These are phyloP conservation scores for Lachancea nothofagi DNA, from an alignment of 805 yeast genomes.

Conservation along the genomic window DNA sequence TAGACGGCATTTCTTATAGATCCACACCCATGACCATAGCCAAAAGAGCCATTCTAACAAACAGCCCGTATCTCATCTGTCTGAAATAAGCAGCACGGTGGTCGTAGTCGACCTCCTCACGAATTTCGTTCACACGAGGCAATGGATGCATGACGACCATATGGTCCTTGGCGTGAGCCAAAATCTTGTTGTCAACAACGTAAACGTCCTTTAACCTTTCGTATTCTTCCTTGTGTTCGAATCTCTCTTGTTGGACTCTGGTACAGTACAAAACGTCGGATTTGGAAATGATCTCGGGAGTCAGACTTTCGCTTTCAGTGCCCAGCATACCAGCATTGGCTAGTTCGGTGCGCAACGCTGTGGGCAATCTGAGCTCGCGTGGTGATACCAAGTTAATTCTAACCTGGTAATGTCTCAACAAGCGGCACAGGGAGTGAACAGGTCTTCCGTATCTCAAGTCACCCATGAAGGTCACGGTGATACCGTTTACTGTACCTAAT, in stretches of 20 bases:
- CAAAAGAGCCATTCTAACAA: constrained; percentile 96
- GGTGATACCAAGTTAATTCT: constrained; percentile 91
- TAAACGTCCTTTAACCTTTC: constrained; percentile 86
- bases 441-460: constrained; percentile 98
- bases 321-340: constrained; percentile 61
- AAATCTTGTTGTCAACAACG: constrained; percentile 85
- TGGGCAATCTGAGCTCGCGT: constrained; percentile 78
- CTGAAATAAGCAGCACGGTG: constrained; percentile 99
- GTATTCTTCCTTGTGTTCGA: constrained; percentile 67
- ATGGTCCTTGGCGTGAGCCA: constrained; percentile 91
- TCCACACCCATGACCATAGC: constrained; percentile 98
- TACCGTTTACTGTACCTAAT: constrained; percentile 96
- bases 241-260: constrained; percentile 96
- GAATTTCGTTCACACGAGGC: constrained; percentile 94
- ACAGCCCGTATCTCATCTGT: constrained; percentile 98
- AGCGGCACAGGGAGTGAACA: constrained; percentile 89
- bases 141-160: constrained; percentile 99
- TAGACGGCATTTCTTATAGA: constrained; percentile 37
- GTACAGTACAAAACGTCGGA: constrained; percentile 97
- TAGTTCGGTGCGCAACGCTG: constrained; percentile 62
- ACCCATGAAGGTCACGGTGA: constrained; percentile 98
- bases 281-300: constrained; percentile 77
- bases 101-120: constrained; percentile 97
- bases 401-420: constrained; percentile 88
- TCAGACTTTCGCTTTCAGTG: constrained; percentile 67